phyloP scores from a whole-genome alignment of 2,329 filamentous ascomycete genomes.

The Aspergillus felis region DNA sequence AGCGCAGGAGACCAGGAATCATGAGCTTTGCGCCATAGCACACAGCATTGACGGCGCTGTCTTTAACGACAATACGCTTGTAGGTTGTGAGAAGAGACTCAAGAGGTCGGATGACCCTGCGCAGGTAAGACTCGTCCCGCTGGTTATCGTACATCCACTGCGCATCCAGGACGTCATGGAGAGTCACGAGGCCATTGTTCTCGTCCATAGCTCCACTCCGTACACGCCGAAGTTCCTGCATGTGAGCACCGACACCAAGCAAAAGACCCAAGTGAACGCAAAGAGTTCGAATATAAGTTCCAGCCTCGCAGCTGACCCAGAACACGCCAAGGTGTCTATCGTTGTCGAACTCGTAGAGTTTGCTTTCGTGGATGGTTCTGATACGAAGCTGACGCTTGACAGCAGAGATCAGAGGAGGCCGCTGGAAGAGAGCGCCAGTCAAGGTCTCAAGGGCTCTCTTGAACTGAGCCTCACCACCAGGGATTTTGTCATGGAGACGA shows the following conservation, averaged over 20 bases:
- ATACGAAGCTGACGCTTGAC: slow-evolving; percentile 99
- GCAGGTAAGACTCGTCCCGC: slow-evolving; percentile 86
- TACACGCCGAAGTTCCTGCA: slow-evolving; percentile 96
- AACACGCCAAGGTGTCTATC: slow-evolving; percentile 96
- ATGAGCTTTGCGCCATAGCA: slow-evolving; percentile 99
- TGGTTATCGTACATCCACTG: slow-evolving; percentile 97
- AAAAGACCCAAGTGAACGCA: slow-evolving; percentile 85
- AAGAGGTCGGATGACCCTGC: slow-evolving; percentile 84
- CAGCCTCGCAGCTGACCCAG: slow-evolving; percentile 98
- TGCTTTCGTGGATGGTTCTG: slow-evolving; percentile 95
- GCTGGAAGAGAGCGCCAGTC: slow-evolving; percentile 94
- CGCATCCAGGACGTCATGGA: slow-evolving; percentile 93
- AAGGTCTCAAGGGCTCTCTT: slow-evolving; percentile 90
- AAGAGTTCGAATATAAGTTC: slow-evolving; percentile 97
- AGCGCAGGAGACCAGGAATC: slow-evolving; percentile 92
- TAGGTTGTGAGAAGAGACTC: slow-evolving; percentile 89
- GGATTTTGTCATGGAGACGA: slow-evolving; percentile 89
- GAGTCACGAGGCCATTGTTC: slow-evolving; percentile 79
- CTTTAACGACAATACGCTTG: slow-evolving; percentile 97
- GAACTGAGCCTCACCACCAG: slow-evolving; percentile 89
- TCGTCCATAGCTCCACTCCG: slow-evolving; percentile 94
- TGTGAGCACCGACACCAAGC: slow-evolving; percentile 84
- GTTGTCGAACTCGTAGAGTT: slow-evolving; percentile 96
- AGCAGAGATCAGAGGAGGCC: slow-evolving; percentile 93
- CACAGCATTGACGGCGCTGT: slow-evolving; percentile 91